Percentiles rank a stretch among this genome's conserved stretches.
Evolutionary conservation across 768 basidiomycete species (phyloP).

Genomic region (Suillus bovinus): DNA sequence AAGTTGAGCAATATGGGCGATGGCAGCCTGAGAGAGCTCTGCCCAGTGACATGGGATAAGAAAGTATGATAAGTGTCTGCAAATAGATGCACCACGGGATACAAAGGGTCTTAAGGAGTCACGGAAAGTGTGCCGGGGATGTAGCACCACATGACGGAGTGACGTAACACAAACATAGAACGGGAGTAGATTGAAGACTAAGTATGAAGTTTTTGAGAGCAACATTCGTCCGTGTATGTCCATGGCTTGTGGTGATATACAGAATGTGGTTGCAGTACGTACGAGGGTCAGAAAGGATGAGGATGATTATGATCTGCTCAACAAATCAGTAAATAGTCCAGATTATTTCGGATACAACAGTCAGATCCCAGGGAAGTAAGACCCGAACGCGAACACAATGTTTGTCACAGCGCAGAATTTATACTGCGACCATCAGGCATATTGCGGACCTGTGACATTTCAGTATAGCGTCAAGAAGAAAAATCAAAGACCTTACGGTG

Average conservation of each 20-base stretch:
- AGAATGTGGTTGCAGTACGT: slow-evolving; percentile 14
- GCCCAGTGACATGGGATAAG: slow-evolving; percentile 1
- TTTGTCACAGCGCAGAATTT: slow-evolving; percentile 23
- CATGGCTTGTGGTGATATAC: slow-evolving; percentile 22
- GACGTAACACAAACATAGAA: slow-evolving; percentile 9
- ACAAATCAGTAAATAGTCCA: slow-evolving; percentile 13
- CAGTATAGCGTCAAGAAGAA: slow-evolving; percentile 13
- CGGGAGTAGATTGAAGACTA: slow-evolving; percentile 13
- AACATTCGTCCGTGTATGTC: slow-evolving; percentile 16
- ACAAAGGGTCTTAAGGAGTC: not conserved
- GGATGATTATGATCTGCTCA: slow-evolving; percentile 21
- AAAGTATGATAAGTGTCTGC: slow-evolving; percentile 4
- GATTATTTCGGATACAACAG: not conserved
- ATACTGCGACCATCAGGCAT: slow-evolving; percentile 46
- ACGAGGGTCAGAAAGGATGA: slow-evolving; percentile 8
- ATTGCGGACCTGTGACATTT: slow-evolving; percentile 52
- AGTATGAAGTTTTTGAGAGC: slow-evolving; percentile 4
- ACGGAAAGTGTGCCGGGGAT: not conserved
- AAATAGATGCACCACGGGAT: slow-evolving; percentile 9
- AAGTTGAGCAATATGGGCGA: not conserved
- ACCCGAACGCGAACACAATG: slow-evolving; percentile 1
- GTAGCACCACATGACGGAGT: slow-evolving; percentile 3
- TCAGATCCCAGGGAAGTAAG: slow-evolving; percentile 10
- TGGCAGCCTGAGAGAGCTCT: slow-evolving; percentile 15
- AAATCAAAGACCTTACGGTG: slow-evolving; percentile 38